phyloP scores from a whole-genome alignment of 805 yeast genomes.

The Myxozyma sirexii region DNA sequence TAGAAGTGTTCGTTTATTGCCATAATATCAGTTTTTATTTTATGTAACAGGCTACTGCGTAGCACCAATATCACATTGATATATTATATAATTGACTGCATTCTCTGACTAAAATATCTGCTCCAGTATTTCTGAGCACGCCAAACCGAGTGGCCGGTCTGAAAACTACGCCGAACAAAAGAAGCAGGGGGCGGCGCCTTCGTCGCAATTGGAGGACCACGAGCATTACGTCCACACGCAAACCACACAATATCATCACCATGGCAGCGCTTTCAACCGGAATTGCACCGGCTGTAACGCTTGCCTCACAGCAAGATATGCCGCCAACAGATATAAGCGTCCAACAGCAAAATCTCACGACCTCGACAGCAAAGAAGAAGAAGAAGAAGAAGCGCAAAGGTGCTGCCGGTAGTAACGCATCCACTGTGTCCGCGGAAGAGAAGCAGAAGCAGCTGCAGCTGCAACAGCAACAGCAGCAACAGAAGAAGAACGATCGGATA shows the following conservation, averaged over 20 bases:
- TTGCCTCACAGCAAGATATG: neutral
- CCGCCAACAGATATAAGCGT: neutral
- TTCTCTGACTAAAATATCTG: too few relatives aligned
- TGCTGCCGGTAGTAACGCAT: conserved; percentile 10
- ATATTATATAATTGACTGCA: too few relatives aligned
- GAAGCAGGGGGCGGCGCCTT: conserved; percentile 4
- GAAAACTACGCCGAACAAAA: neutral
- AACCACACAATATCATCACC: neutral
- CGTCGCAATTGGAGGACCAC: conserved; percentile 8
- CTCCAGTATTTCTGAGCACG: neutral
- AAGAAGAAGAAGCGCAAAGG: conserved; percentile 34
- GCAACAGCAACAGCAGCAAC: conserved; percentile 4
- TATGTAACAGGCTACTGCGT: too few relatives aligned
- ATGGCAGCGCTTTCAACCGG: conserved; percentile 15
- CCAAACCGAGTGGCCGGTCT: neutral
- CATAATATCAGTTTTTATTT: too few relatives aligned
- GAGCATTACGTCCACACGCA: neutral
- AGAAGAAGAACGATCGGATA: conserved; percentile 40
- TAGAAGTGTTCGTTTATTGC: too few relatives aligned
- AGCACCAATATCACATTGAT: too few relatives aligned
- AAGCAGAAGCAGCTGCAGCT: neutral
- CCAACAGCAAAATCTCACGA: conserved; percentile 1
- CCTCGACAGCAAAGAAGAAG: conserved; percentile 28
- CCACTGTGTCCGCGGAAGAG: conserved; percentile 6
- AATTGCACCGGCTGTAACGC: neutral